Conservation (phyloP, 202 grass and related monocot species). For the Setaria viridis region DNA sequence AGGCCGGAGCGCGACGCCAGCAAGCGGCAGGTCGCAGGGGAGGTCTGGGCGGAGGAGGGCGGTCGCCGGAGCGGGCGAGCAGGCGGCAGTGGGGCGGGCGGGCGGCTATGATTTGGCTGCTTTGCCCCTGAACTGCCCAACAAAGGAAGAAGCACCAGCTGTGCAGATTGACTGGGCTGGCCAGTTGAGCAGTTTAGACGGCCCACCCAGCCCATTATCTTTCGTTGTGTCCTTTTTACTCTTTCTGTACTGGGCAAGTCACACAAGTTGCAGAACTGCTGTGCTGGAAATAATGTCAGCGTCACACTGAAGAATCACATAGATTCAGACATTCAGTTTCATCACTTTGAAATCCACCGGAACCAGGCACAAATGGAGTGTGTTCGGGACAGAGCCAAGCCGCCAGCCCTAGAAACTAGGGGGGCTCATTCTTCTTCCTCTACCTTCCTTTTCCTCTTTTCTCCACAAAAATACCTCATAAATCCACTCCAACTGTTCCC, state of each 20-base stretch:
- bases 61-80: neutral
- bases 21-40: neutral
- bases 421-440: no score
- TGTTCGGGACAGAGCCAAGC: no score
- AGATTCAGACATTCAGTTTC: slow-evolving; percentile 24
- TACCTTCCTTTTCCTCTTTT: no score
- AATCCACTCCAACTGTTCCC: neutral
- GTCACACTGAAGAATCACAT: slow-evolving; percentile 25
- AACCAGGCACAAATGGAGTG: neutral
- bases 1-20: neutral
- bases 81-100: neutral
- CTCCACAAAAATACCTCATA: no score
- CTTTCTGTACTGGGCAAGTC: neutral
- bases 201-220: neutral
- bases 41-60: neutral
- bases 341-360: neutral
- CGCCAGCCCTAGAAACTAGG: no score
- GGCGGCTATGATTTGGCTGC: neutral
- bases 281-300: neutral
- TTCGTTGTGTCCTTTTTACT: neutral
- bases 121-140: neutral
- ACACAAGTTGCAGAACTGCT: neutral
- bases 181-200: neutral
- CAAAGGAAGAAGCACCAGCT: neutral
- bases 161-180: neutral